Conservation (phyloP, 1,139 yeast species). For the Candida dubliniensis region DNA sequence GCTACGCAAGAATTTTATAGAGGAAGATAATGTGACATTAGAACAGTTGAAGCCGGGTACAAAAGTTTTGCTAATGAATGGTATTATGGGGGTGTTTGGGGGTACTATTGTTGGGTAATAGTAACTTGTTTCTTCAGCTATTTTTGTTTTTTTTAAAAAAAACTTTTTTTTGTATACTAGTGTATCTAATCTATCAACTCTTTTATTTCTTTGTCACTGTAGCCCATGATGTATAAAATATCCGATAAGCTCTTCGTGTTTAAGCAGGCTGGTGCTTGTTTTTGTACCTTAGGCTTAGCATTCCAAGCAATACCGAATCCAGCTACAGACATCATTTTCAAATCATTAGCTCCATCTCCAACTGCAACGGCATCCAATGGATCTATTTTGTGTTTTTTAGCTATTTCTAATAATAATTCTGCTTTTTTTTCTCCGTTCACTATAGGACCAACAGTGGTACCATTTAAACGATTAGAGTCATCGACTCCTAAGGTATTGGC, state of each 20-base stretch:
- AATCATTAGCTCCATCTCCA: constrained; percentile 97
- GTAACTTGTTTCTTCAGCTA: constrained; percentile 5
- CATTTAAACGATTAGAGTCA: constrained; percentile 51
- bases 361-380: constrained; percentile 71
- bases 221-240: constrained; percentile 79
- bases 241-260: constrained; percentile 72
- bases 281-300: constrained; percentile 91
- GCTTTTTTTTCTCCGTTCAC: constrained; percentile 90
- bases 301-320: constrained; percentile 98
- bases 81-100: constrained; percentile 74
- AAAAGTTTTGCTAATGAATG: constrained; percentile 72
- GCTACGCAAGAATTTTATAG: constrained; percentile 52
- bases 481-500: constrained; percentile 72
- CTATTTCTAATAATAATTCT: constrained; percentile 64
- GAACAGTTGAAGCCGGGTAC: constrained; percentile 59
- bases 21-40: constrained; percentile 52
- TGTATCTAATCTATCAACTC: constrained; percentile 19
- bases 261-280: constrained; percentile 75
- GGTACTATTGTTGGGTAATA: constrained; percentile 43
- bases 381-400: constrained; percentile 59
- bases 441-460: constrained; percentile 65
- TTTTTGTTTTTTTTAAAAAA: not conserved
- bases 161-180: not conserved
- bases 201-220: constrained; percentile 56
- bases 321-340: constrained; percentile 87